Percentiles rank a stretch among this genome's conserved stretches.
These are phyloP conservation scores for Lycium barbarum DNA, from an alignment of 257 asterid species.

Conservation along the genomic window DNA sequence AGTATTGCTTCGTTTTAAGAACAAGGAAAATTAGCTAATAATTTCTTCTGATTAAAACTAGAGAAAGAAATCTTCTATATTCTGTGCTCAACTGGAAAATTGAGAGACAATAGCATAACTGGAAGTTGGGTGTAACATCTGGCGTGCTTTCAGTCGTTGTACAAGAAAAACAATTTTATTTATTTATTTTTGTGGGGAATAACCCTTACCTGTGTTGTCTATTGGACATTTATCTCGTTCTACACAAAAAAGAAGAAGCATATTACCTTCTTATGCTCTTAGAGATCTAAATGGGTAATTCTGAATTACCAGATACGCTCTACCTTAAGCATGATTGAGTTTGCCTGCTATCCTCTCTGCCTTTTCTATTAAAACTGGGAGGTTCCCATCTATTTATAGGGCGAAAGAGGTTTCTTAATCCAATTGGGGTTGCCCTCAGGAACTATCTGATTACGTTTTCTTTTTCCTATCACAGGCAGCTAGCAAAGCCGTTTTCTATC, in stretches of 20 bases:
- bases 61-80: not conserved
- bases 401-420: not conserved
- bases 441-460: not conserved
- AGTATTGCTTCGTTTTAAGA: conserved; percentile 17
- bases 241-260: not conserved
- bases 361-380: conserved; percentile 9
- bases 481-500: not conserved
- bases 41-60: not conserved
- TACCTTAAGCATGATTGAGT: not conserved
- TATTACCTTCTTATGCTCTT: conserved; percentile 4
- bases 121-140: conserved; percentile 8
- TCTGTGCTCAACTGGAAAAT: conserved; percentile 6
- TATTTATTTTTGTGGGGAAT: conserved; percentile 7
- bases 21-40: not conserved
- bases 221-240: conserved; percentile 3
- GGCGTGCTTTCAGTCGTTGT: conserved; percentile 10
- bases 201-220: not conserved
- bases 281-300: not conserved
- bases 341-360: not conserved
- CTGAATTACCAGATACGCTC: not conserved
- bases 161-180: not conserved
- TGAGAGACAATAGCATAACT: not conserved
- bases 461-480: conserved; percentile 12
- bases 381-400: not conserved
- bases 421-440: not conserved